phyloP scores from a whole-genome alignment of 83 land plant genomes.

The Larix sibirica region DNA sequence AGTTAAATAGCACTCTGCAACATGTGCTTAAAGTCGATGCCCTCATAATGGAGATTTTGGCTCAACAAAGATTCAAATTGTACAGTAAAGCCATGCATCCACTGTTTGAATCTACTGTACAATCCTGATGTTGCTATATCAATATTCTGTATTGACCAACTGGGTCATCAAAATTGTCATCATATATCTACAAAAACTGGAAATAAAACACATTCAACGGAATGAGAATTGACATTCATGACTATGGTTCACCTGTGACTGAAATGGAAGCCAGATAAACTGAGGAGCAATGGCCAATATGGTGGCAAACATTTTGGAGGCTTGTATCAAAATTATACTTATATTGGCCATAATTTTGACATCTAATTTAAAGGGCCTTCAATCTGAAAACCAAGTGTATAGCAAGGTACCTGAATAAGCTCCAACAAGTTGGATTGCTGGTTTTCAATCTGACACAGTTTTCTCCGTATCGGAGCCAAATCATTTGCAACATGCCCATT shows the following conservation, averaged over 20 bases:
- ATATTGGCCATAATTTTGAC: too few species aligned
- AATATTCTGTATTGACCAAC: too few species aligned
- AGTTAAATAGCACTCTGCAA: background rate
- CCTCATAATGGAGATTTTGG: background rate
- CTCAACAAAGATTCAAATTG: background rate
- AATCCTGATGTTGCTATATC: too few species aligned
- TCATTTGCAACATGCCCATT: constrained; percentile 27
- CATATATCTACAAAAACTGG: background rate
- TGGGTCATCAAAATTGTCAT: background rate
- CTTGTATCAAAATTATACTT: too few species aligned
- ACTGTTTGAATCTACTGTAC: background rate
- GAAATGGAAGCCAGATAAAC: background rate
- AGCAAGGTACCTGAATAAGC: constrained; percentile 51
- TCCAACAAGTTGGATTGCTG: constrained; percentile 61
- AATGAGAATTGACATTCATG: too few species aligned
- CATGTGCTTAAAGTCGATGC: background rate
- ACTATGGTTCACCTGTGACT: too few species aligned
- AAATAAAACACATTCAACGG: background rate
- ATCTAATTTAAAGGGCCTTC: background rate
- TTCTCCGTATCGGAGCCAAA: constrained; percentile 42
- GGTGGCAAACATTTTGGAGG: background rate
- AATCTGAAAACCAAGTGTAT: background rate
- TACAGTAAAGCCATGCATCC: background rate
- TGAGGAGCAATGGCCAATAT: background rate
- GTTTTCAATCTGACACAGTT: constrained; percentile 61